phyloP scores from a whole-genome alignment of 208 protist genomes.

The Trypanosomatidae sp. region DNA sequence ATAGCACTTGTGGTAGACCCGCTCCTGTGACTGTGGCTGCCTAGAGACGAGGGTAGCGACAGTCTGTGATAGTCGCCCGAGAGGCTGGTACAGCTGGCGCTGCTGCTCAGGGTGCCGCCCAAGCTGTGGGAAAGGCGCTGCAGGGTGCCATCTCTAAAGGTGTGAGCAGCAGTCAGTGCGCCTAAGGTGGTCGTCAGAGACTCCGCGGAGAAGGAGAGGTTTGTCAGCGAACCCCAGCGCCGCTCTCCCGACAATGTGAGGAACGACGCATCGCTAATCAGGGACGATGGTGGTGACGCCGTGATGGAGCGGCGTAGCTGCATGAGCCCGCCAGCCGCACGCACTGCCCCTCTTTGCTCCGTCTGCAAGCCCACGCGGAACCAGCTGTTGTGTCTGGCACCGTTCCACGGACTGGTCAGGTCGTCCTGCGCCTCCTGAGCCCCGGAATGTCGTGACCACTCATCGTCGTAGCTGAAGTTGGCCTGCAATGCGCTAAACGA shows the following conservation, averaged over 20 bases:
- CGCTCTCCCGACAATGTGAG: constrained; percentile 1
- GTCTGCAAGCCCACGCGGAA: constrained; percentile 1
- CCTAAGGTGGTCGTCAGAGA: constrained; percentile 1
- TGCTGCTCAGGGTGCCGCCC: constrained; percentile 2
- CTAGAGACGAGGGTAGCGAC: neutral
- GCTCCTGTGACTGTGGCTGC: neutral
- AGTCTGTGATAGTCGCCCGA: constrained; percentile 1
- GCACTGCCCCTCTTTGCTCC: constrained; percentile 8
- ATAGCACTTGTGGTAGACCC: neutral
- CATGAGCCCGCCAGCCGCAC: neutral
- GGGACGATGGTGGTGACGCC: neutral
- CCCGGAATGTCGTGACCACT: neutral
- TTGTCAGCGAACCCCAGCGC: neutral
- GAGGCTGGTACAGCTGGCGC: constrained; percentile 10
- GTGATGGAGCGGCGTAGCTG: neutral
- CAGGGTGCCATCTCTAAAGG: neutral
- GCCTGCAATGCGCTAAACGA: neutral
- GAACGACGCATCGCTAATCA: neutral
- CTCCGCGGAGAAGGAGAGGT: constrained; percentile 3
- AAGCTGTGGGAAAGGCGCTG: constrained; percentile 6
- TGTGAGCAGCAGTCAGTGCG: neutral
- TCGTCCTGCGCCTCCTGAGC: constrained; percentile 1
- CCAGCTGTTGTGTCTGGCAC: constrained; percentile 10
- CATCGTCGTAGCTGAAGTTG: neutral
- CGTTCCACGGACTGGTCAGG: constrained; percentile 3